These are phyloP conservation scores for Cinchona pubescens DNA, from an alignment of 257 asterid species.

Conservation along the genomic window DNA sequence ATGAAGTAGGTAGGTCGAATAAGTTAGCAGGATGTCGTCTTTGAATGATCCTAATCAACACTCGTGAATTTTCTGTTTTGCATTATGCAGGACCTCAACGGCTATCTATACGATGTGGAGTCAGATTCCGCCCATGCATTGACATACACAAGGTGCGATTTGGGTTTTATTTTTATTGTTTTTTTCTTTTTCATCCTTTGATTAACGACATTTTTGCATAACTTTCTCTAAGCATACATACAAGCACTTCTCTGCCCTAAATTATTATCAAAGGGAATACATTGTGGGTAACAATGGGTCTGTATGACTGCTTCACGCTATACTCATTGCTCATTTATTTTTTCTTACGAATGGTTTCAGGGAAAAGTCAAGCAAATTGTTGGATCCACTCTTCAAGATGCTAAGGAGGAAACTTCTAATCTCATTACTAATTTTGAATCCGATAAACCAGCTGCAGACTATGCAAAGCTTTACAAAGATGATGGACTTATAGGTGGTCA, in stretches of 20 bases:
- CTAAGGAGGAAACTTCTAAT: constrained; percentile 59
- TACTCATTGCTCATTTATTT: background rate
- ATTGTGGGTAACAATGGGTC: no score
- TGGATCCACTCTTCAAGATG: constrained; percentile 90
- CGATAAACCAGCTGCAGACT: constrained; percentile 84
- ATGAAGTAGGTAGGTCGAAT: background rate
- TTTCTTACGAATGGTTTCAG: constrained; percentile 34
- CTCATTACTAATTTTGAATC: constrained; percentile 88
- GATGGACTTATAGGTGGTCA: constrained; percentile 91
- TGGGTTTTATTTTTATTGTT: background rate
- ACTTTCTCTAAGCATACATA: background rate
- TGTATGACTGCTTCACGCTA: background rate
- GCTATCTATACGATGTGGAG: constrained; percentile 52
- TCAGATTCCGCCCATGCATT: constrained; percentile 89
- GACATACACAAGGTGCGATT: constrained; percentile 87
- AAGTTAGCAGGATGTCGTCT: background rate
- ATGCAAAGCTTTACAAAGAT: constrained; percentile 76
- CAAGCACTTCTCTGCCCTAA: no score
- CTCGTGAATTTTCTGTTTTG: constrained; percentile 15
- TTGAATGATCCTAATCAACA: background rate
- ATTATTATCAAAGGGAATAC: no score
- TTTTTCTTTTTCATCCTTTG: background rate
- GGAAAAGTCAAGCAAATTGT: constrained; percentile 99
- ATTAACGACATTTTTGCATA: background rate
- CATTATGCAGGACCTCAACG: constrained; percentile 45